Conservation (phyloP, 2,329 filamentous ascomycete genomes). For the Colletotrichum magnum region DNA sequence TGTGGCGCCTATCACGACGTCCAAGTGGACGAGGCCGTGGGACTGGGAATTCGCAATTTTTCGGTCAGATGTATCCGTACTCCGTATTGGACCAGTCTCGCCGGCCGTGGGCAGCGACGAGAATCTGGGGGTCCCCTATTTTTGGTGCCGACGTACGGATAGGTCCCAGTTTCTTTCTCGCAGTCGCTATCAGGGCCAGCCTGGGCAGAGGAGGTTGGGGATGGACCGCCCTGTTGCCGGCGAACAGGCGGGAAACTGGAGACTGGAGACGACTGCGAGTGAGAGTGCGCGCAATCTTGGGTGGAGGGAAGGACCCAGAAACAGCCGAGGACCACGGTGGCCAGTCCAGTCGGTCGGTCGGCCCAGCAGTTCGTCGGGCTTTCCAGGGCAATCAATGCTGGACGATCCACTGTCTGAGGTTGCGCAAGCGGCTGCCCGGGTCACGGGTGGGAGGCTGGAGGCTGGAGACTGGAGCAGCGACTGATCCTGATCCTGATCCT, state of each 20-base stretch:
- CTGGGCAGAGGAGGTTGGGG: slow-evolving; percentile 12
- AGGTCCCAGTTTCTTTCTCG: slow-evolving; percentile 19
- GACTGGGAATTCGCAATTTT: slow-evolving; percentile 18
- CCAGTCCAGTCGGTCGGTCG: slow-evolving; percentile 15
- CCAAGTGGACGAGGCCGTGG: slow-evolving; percentile 10
- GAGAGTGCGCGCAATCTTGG: slow-evolving; percentile 19
- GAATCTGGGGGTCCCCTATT: slow-evolving; percentile 35
- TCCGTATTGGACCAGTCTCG: background rate
- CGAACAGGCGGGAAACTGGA: slow-evolving; percentile 4
- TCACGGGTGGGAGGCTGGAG: no score
- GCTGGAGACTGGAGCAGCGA: slow-evolving; percentile 12
- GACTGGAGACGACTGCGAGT: no score
- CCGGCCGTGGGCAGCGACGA: background rate
- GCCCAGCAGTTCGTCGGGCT: slow-evolving; percentile 17
- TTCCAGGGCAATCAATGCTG: slow-evolving; percentile 26
- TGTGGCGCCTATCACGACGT: slow-evolving; percentile 18
- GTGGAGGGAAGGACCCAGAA: slow-evolving; percentile 36
- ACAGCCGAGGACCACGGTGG: slow-evolving; percentile 21
- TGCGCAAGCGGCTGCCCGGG: slow-evolving; percentile 20
- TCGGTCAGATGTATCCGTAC: background rate
- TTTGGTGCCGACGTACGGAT: background rate
- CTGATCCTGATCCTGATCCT: slow-evolving; percentile 1
- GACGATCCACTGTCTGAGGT: slow-evolving; percentile 27
- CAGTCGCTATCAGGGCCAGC: slow-evolving; percentile 24
- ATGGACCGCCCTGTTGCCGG: slow-evolving; percentile 12